A percentile compares a stretch with the other conserved stretches of the same genome.
phyloP scores from a whole-genome alignment of 768 basidiomycete species.

The Amanita pseudoporphyria region DNA sequence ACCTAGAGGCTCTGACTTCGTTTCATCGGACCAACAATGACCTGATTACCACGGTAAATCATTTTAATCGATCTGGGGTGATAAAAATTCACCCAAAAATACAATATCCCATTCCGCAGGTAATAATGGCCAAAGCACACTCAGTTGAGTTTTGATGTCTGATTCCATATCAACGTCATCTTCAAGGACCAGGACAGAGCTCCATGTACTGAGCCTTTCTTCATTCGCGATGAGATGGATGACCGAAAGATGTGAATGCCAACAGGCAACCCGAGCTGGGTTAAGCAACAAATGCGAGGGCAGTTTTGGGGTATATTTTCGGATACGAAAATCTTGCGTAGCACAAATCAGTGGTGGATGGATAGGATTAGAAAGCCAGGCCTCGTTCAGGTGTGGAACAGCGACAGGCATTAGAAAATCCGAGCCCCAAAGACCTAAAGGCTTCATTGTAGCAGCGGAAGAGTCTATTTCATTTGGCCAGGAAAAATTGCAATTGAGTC shows the following conservation, averaged over 20 bases:
- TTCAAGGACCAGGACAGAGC: constrained; percentile 52
- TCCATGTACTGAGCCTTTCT: constrained; percentile 14
- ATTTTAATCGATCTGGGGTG: neutral
- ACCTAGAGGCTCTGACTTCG: constrained; percentile 29
- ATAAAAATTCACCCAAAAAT: constrained; percentile 43
- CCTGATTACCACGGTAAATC: constrained; percentile 29
- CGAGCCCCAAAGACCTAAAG: constrained; percentile 19
- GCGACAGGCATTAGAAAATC: constrained; percentile 11
- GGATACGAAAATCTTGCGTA: constrained; percentile 26
- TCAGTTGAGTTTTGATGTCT: constrained; percentile 36
- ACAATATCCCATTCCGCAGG: constrained; percentile 66
- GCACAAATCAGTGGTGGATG: constrained; percentile 32
- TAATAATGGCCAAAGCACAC: constrained; percentile 38
- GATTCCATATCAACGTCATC: constrained; percentile 76
- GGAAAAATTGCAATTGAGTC: constrained; percentile 8
- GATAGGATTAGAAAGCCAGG: constrained; percentile 1
- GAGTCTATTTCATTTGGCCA: constrained; percentile 32
- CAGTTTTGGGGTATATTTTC: constrained; percentile 23
- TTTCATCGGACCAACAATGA: constrained; percentile 74
- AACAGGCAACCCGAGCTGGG: constrained; percentile 55
- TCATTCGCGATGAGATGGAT: constrained; percentile 34
- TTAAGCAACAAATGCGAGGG: constrained; percentile 46
- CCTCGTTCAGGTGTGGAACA: constrained; percentile 1
- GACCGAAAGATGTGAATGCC: constrained; percentile 54
- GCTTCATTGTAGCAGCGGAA: constrained; percentile 13